phyloP scores from a whole-genome alignment of 805 yeast genomes.

The Candida alai region DNA sequence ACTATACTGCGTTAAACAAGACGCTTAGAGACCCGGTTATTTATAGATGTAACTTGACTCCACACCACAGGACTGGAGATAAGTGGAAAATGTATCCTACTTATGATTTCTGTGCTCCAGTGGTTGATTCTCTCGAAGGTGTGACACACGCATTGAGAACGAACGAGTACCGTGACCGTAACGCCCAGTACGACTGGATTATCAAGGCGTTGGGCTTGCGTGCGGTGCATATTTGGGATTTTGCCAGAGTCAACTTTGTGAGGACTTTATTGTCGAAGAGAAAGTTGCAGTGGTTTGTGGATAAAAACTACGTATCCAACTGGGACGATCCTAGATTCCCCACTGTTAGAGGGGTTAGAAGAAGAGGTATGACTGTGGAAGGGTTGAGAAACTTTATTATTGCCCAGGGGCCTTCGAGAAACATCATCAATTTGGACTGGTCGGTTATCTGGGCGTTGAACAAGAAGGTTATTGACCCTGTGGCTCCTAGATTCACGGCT shows the following conservation, averaged over 20 bases:
- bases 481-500: conserved; percentile 94
- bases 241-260: conserved; percentile 93
- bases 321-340: conserved; percentile 99
- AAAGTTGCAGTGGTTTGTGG: conserved; percentile 98
- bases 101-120: conserved; percentile 97
- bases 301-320: conserved; percentile 76
- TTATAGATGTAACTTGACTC: conserved; percentile 94
- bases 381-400: conserved; percentile 92
- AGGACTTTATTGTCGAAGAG: conserved; percentile 95
- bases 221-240: conserved; percentile 96
- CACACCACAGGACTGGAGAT: conserved; percentile 95
- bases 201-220: conserved; percentile 75
- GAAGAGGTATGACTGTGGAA: conserved; percentile 99
- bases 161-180: conserved; percentile 97
- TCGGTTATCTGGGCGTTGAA: conserved; percentile 95
- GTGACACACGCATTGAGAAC: conserved; percentile 98
- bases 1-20: conserved; percentile 86
- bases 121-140: conserved; percentile 94
- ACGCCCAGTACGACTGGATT: conserved; percentile 98
- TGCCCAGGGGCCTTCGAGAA: conserved; percentile 96
- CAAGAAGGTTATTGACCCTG: conserved; percentile 95
- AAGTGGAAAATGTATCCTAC: conserved; percentile 97
- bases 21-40: conserved; percentile 97
- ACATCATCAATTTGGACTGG: conserved; percentile 97
- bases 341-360: conserved; percentile 97